These are phyloP conservation scores for Mucor velutinosus DNA, from an alignment of 371 early-diverging fungal species.

Conservation along the genomic window DNA sequence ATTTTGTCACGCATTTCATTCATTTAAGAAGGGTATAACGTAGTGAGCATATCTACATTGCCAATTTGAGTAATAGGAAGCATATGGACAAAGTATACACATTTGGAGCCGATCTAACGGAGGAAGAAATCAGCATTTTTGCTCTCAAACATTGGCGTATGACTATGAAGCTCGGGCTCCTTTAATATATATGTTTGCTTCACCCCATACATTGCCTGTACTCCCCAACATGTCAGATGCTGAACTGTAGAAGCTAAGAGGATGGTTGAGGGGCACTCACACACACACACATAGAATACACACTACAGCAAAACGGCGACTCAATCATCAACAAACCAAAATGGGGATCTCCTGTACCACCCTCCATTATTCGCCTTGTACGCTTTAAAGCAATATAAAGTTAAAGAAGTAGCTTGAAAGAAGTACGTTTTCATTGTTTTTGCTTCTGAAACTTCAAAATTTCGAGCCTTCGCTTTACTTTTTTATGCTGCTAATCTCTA, in stretches of 20 bases:
- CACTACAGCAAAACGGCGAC: background rate
- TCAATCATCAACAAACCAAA: slow-evolving; percentile 6
- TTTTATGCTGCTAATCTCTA: background rate
- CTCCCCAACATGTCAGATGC: background rate
- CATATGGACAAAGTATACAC: background rate
- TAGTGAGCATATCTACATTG: background rate
- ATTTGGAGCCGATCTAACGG: background rate
- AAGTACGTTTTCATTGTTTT: background rate
- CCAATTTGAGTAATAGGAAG: background rate
- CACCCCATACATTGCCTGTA: background rate
- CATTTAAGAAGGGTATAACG: background rate
- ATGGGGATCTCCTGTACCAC: background rate
- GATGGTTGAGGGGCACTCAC: background rate
- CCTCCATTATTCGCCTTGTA: slow-evolving; percentile 2
- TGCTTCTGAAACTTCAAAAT: background rate
- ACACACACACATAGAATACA: background rate
- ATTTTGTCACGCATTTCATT: background rate
- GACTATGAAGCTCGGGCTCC: background rate
- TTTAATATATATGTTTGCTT: too few relatives aligned
- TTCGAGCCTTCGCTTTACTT: background rate
- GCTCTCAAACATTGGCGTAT: background rate
- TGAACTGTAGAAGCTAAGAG: background rate
- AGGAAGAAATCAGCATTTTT: background rate
- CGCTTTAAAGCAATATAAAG: background rate
- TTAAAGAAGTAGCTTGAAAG: slow-evolving; percentile 15